Percentiles rank a stretch among this genome's conserved stretches.
phyloP scores from a whole-genome alignment of 2,329 filamentous ascomycete species.

The Nothopassalora personata region DNA sequence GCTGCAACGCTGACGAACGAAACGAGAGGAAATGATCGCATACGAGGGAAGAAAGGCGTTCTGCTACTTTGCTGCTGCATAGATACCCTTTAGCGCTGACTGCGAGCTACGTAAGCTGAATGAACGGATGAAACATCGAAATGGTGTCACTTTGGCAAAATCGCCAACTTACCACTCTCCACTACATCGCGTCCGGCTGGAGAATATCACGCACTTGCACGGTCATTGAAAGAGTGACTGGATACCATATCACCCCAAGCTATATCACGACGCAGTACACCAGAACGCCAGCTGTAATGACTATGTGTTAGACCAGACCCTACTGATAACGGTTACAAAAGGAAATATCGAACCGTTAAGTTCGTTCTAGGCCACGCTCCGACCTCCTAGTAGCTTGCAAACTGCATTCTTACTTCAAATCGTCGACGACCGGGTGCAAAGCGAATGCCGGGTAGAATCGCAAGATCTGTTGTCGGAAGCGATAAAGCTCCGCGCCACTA shows the following conservation, averaged over 20 bases:
- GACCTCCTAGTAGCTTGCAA: no score
- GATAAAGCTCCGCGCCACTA: no score
- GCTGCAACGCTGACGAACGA: slow-evolving; percentile 4
- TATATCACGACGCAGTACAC: neutral
- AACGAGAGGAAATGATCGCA: slow-evolving; percentile 3
- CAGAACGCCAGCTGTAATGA: neutral
- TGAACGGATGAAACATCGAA: neutral
- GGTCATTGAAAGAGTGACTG: neutral
- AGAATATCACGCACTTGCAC: neutral
- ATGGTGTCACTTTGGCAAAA: neutral
- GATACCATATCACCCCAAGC: neutral
- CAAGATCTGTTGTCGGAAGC: no score
- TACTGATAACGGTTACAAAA: no score
- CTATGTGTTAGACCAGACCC: neutral
- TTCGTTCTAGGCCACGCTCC: no score
- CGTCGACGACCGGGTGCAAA: no score
- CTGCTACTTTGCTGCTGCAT: neutral
- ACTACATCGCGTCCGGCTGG: no score
- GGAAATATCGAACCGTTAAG: no score
- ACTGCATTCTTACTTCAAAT: no score
- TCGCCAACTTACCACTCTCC: no score
- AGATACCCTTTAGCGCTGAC: neutral
- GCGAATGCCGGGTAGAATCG: no score
- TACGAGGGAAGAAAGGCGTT: neutral
- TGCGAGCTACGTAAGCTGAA: neutral